These are phyloP conservation scores for Nepenthes alata DNA, from an alignment of 179 eudicot species.

Conservation along the genomic window DNA sequence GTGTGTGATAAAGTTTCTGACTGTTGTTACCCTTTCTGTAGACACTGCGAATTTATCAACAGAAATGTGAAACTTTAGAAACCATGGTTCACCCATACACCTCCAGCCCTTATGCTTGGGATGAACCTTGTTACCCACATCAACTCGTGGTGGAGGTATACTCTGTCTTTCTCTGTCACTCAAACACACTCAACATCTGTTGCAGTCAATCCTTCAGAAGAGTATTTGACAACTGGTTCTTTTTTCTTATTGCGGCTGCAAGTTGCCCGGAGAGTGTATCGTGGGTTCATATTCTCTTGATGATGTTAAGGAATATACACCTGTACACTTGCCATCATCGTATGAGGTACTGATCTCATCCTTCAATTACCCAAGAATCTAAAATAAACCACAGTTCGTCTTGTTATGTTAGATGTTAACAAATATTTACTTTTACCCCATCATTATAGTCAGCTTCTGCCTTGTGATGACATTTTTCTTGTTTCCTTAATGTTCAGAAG, in stretches of 20 bases:
- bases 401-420: neutral
- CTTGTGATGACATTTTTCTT: neutral
- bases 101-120: slow-evolving; percentile 93
- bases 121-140: slow-evolving; percentile 92
- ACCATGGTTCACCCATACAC: slow-evolving; percentile 75
- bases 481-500: slow-evolving; percentile 29
- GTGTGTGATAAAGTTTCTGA: no score
- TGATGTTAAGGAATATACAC: slow-evolving; percentile 58
- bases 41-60: slow-evolving; percentile 85
- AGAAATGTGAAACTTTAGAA: slow-evolving; percentile 84
- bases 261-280: slow-evolving; percentile 86
- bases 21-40: slow-evolving; percentile 10
- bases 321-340: slow-evolving; percentile 54
- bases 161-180: neutral
- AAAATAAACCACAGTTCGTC: neutral
- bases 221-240: neutral
- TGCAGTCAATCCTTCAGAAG: no score
- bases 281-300: slow-evolving; percentile 80
- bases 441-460: neutral
- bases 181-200: neutral
- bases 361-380: neutral
- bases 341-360: slow-evolving; percentile 46
- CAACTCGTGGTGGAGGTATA: slow-evolving; percentile 86
- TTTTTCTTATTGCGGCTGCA: slow-evolving; percentile 7
- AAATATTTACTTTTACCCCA: neutral